Conservation (phyloP, 768 basidiomycete genomes). For the Cubamyces lactineus region DNA sequence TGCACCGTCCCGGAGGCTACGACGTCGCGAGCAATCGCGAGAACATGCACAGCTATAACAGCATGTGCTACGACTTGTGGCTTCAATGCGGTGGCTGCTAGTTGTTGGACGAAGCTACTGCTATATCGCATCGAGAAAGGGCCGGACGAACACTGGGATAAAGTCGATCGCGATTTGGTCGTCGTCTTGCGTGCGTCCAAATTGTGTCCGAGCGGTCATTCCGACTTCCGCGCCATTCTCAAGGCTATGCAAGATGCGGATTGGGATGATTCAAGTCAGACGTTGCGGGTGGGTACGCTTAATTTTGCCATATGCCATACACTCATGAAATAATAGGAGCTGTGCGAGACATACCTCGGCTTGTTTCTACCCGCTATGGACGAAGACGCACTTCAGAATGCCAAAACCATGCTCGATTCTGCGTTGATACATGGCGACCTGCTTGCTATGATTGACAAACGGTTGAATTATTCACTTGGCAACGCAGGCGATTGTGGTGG, state of each 20-base stretch:
- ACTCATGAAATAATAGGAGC: conserved; percentile 21
- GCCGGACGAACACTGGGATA: conserved; percentile 42
- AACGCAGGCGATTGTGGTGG: background rate
- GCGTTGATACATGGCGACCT: conserved; percentile 2
- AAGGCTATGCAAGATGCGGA: conserved; percentile 43
- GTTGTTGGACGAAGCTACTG: conserved; percentile 20
- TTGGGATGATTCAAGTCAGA: conserved; percentile 37
- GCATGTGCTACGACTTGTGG: conserved; percentile 1
- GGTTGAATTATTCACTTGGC: background rate
- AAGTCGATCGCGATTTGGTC: conserved; percentile 25
- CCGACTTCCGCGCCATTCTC: conserved; percentile 34
- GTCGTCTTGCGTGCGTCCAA: conserved; percentile 22
- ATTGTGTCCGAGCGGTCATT: background rate
- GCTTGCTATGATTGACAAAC: background rate
- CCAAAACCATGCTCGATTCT: background rate
- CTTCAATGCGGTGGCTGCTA: conserved; percentile 4
- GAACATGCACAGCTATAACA: conserved; percentile 38
- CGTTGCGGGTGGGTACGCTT: conserved; percentile 21
- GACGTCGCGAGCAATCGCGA: conserved; percentile 45
- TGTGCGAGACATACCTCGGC: conserved; percentile 37
- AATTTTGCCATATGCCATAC: background rate
- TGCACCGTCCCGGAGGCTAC: conserved; percentile 38
- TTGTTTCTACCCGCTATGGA: conserved; percentile 37
- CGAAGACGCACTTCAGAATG: conserved; percentile 27
- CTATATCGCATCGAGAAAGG: conserved; percentile 50